Base-by-base conservation (phyloP, 2,329 filamentous ascomycete genomes). In the Fusarium ambrosium region DNA sequence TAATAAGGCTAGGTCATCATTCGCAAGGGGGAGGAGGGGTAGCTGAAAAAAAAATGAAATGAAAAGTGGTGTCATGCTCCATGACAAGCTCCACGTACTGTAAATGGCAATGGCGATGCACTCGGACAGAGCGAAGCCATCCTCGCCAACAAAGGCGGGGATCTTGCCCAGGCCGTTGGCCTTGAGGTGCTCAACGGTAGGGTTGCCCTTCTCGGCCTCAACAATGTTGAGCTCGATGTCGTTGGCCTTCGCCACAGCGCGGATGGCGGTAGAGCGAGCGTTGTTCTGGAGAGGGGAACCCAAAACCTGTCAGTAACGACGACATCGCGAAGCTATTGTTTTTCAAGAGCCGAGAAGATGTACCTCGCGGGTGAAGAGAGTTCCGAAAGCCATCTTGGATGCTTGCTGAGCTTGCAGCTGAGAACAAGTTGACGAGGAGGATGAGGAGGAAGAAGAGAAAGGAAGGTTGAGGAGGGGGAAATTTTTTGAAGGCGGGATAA, bases 171-270 rank as follows among this genome's bases (percentile, higher is more conserved):
- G 93, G 82, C 92, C 91, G 90, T 95, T 97, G 86, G 94, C 85
- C 89, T 95, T 93, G 82, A 92, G 87, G 89, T 97, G 97, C 83
- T 97, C 95, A 77, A 88, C 85, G 77, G 90, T 89, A 70, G 93
- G 86, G 81, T 92, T 92, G 76, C 85, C 85, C 74, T 90, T 88
- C 84, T 92, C 87, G 76, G 92, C 93, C 81, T 93, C 87, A 79
- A 97, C 93, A 78, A 95, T 86, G 87, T 98, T 95, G 80, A 99
- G 86, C 78, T 98, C 95, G 84, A 99, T 91, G 85, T 93, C 92
- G 88, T 98, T 98, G 88, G 95, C 95, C 93, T 99, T 98, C 81
- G 97, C 97, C 83, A 98, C 94, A 81, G 94, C 95, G 85, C 93
- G 91, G 86, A 98, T 94, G 85, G 92, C 92, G 82, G 93, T 94